Percentiles rank a stretch among this genome's conserved stretches.
Evolutionary conservation across 805 yeast species (phyloP).

Genomic region (Martiniozyma abietophila): DNA sequence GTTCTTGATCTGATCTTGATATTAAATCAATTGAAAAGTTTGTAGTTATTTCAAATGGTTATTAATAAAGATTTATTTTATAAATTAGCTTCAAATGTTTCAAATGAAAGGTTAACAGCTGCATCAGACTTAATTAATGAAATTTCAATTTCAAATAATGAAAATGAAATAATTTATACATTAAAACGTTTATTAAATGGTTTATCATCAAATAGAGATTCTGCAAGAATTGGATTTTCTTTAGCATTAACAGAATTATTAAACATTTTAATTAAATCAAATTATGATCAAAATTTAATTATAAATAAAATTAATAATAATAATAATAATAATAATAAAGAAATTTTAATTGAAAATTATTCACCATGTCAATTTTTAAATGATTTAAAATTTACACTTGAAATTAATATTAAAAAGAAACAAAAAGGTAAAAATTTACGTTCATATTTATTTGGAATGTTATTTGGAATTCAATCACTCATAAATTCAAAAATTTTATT

Average conservation of each 20-base stretch:
- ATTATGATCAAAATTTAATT: too few relatives aligned
- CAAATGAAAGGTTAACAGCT: slow-evolving; percentile 60
- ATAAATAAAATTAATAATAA: too few relatives aligned
- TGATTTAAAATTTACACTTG: slow-evolving; percentile 29
- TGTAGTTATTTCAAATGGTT: slow-evolving; percentile 31
- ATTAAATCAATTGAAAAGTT: neutral
- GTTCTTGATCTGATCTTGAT: neutral
- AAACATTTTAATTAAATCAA: slow-evolving; percentile 21
- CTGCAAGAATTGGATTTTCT: slow-evolving; percentile 83
- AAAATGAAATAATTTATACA: slow-evolving; percentile 74
- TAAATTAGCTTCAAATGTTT: slow-evolving; percentile 65
- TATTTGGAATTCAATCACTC: slow-evolving; percentile 76
- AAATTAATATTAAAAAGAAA: slow-evolving; percentile 29
- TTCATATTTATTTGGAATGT: slow-evolving; percentile 67
- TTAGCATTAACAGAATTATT: slow-evolving; percentile 72
- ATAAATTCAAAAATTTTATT: slow-evolving; percentile 42
- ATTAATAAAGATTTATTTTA: slow-evolving; percentile 73
- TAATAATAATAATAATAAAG: neutral
- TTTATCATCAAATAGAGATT: slow-evolving; percentile 67
- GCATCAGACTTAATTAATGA: slow-evolving; percentile 60
- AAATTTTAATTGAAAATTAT: slow-evolving; percentile 22
- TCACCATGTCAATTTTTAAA: slow-evolving; percentile 30
- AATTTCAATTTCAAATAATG: slow-evolving; percentile 33
- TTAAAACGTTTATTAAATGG: slow-evolving; percentile 73
- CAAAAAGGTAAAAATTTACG: slow-evolving; percentile 79